Conservation (phyloP, 2,329 filamentous ascomycete genomes). For the Acephala macrosclerotiorum region DNA sequence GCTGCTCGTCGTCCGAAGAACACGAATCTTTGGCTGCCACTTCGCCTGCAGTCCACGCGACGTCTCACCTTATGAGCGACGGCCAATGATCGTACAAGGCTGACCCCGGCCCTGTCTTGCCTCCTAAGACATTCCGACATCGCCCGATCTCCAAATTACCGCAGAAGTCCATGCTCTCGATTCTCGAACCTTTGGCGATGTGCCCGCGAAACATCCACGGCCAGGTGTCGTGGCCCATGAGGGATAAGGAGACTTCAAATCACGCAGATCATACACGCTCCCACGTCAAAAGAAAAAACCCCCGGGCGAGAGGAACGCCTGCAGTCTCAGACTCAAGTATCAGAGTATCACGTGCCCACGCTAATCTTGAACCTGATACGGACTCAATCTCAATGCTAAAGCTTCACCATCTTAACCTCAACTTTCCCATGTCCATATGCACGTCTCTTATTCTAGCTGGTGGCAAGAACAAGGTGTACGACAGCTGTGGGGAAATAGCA, state of each 20-base stretch:
- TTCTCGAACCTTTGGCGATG: not conserved
- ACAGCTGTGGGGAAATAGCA: conserved; percentile 4
- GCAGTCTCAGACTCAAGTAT: not conserved
- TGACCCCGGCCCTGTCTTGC: not conserved
- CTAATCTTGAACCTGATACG: conserved; percentile 14
- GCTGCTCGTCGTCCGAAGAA: not conserved
- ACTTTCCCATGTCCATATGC: not conserved
- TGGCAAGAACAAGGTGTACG: conserved; percentile 1
- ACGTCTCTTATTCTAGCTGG: conserved; percentile 10
- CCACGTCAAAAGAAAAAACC: conserved; percentile 15
- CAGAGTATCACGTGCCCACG: not conserved
- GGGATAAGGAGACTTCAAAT: conserved; percentile 12
- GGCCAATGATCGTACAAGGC: not conserved
- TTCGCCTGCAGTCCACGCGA: not conserved
- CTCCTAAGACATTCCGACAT: not conserved
- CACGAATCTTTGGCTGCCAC: not conserved
- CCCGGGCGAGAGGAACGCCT: too few relatives aligned
- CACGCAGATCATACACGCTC: conserved; percentile 20
- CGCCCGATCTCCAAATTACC: conserved; percentile 18
- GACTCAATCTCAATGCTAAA: conserved; percentile 8
- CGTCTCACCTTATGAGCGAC: not conserved
- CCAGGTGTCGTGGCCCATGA: conserved; percentile 2
- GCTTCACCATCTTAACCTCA: conserved; percentile 8
- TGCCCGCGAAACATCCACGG: conserved; percentile 6
- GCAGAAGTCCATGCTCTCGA: conserved; percentile 1